Conservation (phyloP, 129 eudicot species). For the Calendula officinalis region DNA sequence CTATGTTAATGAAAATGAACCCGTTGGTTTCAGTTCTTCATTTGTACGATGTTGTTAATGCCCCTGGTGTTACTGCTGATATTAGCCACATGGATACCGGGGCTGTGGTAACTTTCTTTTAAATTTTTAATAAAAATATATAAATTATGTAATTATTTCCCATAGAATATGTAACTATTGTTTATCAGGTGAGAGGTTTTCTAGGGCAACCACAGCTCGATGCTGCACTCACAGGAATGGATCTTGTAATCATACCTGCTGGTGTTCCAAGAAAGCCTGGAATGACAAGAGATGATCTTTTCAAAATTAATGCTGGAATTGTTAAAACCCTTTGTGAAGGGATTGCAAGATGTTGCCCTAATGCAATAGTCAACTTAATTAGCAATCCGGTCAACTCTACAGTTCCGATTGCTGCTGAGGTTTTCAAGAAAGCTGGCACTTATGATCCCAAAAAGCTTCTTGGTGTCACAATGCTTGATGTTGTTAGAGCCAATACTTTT, state of each 20-base stretch:
- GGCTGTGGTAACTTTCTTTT: conserved; percentile 59
- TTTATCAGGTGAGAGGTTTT: conserved; percentile 70
- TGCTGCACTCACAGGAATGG: conserved; percentile 79
- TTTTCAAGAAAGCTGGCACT: conserved; percentile 91
- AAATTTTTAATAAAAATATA: background rate
- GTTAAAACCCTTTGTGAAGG: conserved; percentile 90
- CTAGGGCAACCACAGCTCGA: conserved; percentile 83
- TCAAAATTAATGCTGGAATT: conserved; percentile 93
- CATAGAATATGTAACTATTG: background rate
- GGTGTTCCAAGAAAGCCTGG: conserved; percentile 99
- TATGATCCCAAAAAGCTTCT: conserved; percentile 84
- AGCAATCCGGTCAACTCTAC: conserved; percentile 98
- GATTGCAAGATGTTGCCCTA: conserved; percentile 79
- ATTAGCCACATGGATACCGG: conserved; percentile 97
- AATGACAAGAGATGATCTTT: conserved; percentile 97
- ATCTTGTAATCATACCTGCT: conserved; percentile 89
- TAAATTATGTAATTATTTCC: too few relatives aligned
- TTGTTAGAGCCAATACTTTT: conserved; percentile 96
- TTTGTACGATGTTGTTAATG: conserved; percentile 88
- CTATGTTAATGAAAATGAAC: conserved; percentile 92
- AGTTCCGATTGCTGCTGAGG: conserved; percentile 97
- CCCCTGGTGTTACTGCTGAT: conserved; percentile 98
- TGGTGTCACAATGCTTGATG: conserved; percentile 98
- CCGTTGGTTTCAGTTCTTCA: conserved; percentile 88
- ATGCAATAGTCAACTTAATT: conserved; percentile 82